phyloP scores from a whole-genome alignment of 768 basidiomycete species.

The Kwoniella heveanensis region DNA sequence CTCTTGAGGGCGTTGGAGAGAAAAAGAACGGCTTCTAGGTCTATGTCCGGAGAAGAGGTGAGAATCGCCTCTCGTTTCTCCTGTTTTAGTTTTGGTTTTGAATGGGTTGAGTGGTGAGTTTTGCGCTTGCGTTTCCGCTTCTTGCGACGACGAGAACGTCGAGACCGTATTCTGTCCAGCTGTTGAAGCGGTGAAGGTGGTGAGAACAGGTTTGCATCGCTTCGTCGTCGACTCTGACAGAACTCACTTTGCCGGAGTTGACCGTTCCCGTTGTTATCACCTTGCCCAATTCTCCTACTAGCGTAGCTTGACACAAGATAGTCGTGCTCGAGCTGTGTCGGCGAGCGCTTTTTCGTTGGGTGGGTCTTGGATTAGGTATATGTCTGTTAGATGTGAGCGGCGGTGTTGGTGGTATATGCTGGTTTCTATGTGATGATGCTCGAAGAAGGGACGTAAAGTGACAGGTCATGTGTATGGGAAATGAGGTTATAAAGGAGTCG shows the following conservation, averaged over 20 bases:
- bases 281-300: background rate
- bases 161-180: conserved; percentile 15
- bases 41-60: conserved; percentile 2
- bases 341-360: no score
- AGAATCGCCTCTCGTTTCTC: background rate
- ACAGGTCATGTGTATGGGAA: background rate
- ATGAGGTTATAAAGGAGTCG: conserved; percentile 1
- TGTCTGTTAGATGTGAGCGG: no score
- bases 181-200: background rate
- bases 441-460: background rate
- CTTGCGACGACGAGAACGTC: conserved; percentile 12
- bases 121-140: conserved; percentile 15
- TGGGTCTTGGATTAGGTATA: no score
- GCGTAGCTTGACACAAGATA: no score
- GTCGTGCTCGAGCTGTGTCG: no score
- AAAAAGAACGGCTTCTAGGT: background rate
- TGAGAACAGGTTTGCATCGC: background rate
- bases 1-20: background rate
- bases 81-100: background rate
- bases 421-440: background rate
- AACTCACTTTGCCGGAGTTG: background rate
- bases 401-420: background rate
- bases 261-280: background rate
- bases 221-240: background rate
- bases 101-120: conserved; percentile 4